phyloP scores from a whole-genome alignment of 73 alveolate species.

The Paramecium sexaurelia region DNA sequence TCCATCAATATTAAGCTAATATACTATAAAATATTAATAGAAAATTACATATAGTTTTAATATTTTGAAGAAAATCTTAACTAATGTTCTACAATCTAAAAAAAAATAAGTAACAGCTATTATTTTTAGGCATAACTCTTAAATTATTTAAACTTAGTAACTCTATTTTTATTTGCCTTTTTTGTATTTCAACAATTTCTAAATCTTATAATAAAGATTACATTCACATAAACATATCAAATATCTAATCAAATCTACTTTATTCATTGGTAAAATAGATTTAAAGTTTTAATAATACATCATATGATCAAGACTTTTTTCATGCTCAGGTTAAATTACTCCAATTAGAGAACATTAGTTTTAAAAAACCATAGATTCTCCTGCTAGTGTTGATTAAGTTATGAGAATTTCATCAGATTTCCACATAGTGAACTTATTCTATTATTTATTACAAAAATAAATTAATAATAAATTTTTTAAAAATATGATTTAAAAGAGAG shows the following conservation, averaged over 20 bases:
- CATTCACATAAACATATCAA: neutral
- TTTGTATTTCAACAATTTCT: neutral
- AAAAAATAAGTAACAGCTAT: neutral
- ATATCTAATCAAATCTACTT: neutral
- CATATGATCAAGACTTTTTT: no score
- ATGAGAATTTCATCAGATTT: no score
- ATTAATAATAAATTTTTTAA: no score
- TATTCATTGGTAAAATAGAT: neutral
- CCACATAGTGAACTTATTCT: no score
- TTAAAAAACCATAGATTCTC: no score
- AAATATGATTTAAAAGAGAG: no score
- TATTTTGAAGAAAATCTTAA: neutral
- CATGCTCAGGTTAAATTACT: no score
- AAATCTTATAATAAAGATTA: neutral
- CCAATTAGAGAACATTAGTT: no score
- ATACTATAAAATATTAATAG: neutral
- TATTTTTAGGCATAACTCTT: neutral
- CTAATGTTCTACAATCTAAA: neutral
- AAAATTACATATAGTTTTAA: neutral
- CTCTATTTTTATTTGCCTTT: neutral
- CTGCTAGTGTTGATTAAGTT: no score
- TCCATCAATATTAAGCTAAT: neutral
- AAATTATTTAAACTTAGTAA: neutral
- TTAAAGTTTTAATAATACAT: neutral
- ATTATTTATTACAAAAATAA: no score